Conservation (phyloP, 2,329 filamentous ascomycete genomes). For the Botrytis fragariae region DNA sequence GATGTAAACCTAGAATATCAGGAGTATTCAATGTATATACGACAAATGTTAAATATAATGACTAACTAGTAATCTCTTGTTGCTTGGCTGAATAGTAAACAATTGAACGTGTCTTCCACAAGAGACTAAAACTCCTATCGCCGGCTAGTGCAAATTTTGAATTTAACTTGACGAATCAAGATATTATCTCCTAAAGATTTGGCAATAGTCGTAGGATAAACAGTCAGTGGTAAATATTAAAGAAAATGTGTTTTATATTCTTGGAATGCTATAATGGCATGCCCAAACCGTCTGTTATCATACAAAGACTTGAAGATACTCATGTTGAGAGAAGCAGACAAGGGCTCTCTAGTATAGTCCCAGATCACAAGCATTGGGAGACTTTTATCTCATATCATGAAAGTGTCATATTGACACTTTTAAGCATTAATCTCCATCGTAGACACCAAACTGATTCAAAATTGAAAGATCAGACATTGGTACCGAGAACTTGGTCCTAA, state of each 20-base stretch:
- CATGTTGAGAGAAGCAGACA: rapidly evolving
- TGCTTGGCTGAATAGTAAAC: not conserved
- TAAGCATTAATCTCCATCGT: rapidly evolving
- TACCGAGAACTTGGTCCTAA: rapidly evolving
- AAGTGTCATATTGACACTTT: not conserved
- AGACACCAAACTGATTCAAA: rapidly evolving
- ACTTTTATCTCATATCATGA: not conserved
- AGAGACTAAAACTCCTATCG: no score
- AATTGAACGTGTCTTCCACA: not conserved
- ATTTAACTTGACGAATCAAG: not conserved
- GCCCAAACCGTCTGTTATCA: not conserved
- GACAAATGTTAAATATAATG: rapidly evolving
- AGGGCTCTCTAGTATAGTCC: rapidly evolving
- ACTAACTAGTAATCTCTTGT: not conserved
- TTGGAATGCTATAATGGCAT: rapidly evolving
- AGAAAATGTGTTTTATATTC: not conserved
- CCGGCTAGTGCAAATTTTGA: not conserved
- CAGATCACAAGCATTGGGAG: rapidly evolving
- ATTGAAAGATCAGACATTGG: not conserved
- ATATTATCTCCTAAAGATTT: not conserved
- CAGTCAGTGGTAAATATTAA: rapidly evolving
- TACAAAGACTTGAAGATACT: rapidly evolving
- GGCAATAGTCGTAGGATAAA: not conserved
- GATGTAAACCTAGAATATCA: rapidly evolving
- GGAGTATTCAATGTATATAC: rapidly evolving